Evolutionary conservation across 2,329 filamentous ascomycete species (phyloP).

Genomic region (Reticulascus tulasneorum): DNA sequence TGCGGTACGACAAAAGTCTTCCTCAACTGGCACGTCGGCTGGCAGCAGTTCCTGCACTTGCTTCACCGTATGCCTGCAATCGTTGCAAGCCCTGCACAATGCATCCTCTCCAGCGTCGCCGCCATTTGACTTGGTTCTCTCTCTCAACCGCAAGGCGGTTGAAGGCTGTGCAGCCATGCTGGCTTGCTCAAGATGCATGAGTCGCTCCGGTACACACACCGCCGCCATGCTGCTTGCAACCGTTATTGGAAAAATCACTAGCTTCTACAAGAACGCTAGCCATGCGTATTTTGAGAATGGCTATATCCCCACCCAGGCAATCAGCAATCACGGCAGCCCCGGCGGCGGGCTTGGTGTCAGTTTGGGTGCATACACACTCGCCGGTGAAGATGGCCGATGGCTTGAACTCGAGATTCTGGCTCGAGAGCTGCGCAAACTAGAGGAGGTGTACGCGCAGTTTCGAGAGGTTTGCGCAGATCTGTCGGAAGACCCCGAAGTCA

Average conservation of each 20-base stretch:
- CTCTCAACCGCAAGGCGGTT: constrained; percentile 43
- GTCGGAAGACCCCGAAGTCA: constrained; percentile 37
- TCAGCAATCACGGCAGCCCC: constrained; percentile 10
- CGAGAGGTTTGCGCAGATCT: constrained; percentile 35
- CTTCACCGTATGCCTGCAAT: constrained; percentile 42
- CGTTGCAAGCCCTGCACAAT: constrained; percentile 43
- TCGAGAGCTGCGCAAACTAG: constrained; percentile 44
- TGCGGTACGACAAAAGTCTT: constrained; percentile 16
- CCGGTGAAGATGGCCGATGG: constrained; percentile 42
- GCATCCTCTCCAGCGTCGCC: constrained; percentile 32
- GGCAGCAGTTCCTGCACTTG: constrained; percentile 36
- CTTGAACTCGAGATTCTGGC: constrained; percentile 43
- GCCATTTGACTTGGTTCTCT: constrained; percentile 41
- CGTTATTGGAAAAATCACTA: constrained; percentile 43
- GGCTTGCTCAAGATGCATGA: constrained; percentile 40
- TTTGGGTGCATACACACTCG: constrained; percentile 40
- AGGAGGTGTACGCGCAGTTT: constrained; percentile 42
- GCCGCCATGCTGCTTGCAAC: constrained; percentile 47
- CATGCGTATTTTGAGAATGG: constrained; percentile 33
- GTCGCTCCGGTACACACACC: constrained; percentile 37
- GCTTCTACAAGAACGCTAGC: constrained; percentile 40
- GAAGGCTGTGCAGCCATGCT: constrained; percentile 45
- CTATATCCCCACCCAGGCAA: constrained; percentile 3
- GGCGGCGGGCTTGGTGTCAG: constrained; percentile 30
- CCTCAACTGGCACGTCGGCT: constrained; percentile 16